Evolutionary conservation across 2,329 filamentous ascomycete genomes (phyloP), one percentile per base, ranked within the genome.

Genomic region (Alternaria metachromatica): DNA sequence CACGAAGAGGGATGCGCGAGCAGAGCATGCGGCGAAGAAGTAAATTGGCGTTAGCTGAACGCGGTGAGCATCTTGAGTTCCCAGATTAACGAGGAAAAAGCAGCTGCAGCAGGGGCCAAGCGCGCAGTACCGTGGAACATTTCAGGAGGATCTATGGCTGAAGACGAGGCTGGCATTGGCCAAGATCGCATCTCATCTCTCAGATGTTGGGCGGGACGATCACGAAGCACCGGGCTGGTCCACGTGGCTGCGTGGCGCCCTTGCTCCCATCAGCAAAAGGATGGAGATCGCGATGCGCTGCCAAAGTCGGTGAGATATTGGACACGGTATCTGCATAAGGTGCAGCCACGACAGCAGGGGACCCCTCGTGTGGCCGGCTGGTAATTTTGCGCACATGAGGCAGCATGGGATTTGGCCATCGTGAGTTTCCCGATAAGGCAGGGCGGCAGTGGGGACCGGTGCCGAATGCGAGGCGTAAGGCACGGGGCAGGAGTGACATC

Each of bases 401-500:
- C 12, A 45, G 23, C n/a, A 44, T 25, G 15, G 46, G 21, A 13
- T 28, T 20, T 18, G 20, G 30, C 25, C 37, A 62, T 62, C 60
- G 60, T 48, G 60, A 20, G 28, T 23, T 62, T 44, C 55, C 49
- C 41, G 15, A 23, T 54, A 48, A 28, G 60, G 60, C 20, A 28
- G 28, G 18, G 26, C 28, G 48, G 60, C 10, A 23, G 53, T 50
- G 20, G 37, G 20, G 37, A 28, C 28, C 48, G 60, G 28, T 18
- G 46, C 54, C 37, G 48, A 18, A 23, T 46, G 60, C 54, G 41
- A 37, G 60, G 59, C 26, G 41, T 58, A 48, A 20, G 26, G 28
- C 18, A 30, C 37, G 43, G 58, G 46, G 54, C 25, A n/a, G 6
- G 15, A 18, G 28, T 64, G 61, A 61, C 61, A 58, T 64, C 64